Evolutionary conservation across 805 yeast species (phyloP).

Genomic region (Lachancea quebecensis): DNA sequence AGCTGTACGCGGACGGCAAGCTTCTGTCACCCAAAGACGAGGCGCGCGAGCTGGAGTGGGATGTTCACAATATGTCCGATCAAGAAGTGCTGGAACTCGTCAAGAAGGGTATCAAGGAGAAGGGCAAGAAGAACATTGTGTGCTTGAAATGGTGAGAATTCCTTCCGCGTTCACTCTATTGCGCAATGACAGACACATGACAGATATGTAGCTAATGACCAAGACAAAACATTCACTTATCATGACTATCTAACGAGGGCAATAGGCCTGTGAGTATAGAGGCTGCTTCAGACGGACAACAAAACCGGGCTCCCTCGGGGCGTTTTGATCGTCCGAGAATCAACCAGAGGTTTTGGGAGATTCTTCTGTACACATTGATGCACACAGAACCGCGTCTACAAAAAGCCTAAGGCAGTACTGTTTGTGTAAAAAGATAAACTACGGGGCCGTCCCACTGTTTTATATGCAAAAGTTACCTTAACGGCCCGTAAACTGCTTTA

Average conservation of each 20-base stretch:
- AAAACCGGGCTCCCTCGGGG: no score
- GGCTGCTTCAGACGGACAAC: no score
- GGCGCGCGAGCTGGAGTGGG: constrained; percentile 32
- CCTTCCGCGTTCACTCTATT: background rate
- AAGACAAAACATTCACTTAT: background rate
- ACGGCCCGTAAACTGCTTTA: no score
- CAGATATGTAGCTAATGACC: background rate
- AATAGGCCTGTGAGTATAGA: no score
- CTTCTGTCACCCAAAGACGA: constrained; percentile 45
- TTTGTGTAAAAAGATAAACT: no score
- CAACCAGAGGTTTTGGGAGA: no score
- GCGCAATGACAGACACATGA: background rate
- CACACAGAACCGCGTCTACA: no score
- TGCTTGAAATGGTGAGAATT: constrained; percentile 23
- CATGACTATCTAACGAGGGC: background rate
- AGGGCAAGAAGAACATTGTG: constrained; percentile 29
- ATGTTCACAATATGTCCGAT: constrained; percentile 27
- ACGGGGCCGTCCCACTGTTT: no score
- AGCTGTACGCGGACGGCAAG: constrained; percentile 52
- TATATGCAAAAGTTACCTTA: no score
- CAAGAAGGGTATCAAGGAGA: constrained; percentile 37
- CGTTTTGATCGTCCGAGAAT: no score
- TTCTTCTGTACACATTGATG: no score
- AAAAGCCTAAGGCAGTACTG: no score
- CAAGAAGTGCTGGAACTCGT: constrained; percentile 39